Base-by-base conservation (phyloP, 768 basidiomycete genomes). In the Lactifluus piperatus region DNA sequence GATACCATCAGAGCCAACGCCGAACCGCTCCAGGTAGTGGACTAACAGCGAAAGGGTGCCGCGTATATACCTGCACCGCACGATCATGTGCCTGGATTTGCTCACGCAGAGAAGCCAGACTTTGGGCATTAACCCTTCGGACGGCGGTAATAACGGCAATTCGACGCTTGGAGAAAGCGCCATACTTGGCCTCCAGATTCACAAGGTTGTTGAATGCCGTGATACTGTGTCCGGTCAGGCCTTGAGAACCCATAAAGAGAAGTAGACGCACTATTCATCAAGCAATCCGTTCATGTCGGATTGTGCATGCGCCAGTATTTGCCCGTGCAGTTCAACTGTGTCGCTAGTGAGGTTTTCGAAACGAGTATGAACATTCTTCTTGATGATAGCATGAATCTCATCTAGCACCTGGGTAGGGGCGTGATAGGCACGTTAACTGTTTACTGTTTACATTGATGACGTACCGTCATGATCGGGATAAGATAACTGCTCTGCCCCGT, bases 301-400 rank as follows among this genome's bases (percentile, higher is more conserved):
- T 43, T 51, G 44, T 2, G 58, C 53, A 39, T 65, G 55, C 7
- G 44, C 46, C n/a, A 65, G 36, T 26, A 64, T 56, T 3, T 45
- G 64, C 37, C 34, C 48, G 26, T 55, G 64, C 20, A 63, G 54
- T 45, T 56, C 43, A 18, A 51, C 46, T 10, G 44, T 48, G 22
- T 53, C 46, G n/a, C 16, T 46, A 29, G 52, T 48, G 18, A 64
- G 13, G 29, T 58, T 56, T n/a, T 63, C 58, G 20, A 65, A 65
- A 41, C 64, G 57, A 26, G 32, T 26, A 9, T 44, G 41, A 34
- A 65, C 26, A 36, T 63, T 64, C 30, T 16, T 45, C 36, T 59
- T 56, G 30, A 64, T 41, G 24, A 57, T 37, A 18, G 5, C 32
- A 20, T 59, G 51, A 20, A 65, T 63, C 29, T 60, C 43, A 52